Conservation (phyloP, 2,329 filamentous ascomycete species). For the Fusarium transvaalense region DNA sequence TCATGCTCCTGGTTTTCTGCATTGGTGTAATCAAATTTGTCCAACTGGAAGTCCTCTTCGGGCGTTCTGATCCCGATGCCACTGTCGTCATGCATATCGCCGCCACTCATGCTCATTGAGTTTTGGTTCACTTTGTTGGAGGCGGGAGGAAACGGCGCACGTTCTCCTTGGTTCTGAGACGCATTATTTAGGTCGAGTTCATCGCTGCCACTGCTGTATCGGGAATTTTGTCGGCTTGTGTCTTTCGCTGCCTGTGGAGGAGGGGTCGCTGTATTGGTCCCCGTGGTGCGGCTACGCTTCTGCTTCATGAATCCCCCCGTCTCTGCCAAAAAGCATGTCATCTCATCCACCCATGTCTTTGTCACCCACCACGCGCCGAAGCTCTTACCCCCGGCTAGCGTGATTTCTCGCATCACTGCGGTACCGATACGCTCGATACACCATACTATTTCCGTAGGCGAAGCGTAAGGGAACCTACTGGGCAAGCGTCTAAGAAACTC, state of each 20-base stretch:
- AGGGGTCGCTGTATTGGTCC: conserved; percentile 47
- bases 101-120: conserved; percentile 52
- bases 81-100: conserved; percentile 75
- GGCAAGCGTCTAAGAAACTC: conserved; percentile 78
- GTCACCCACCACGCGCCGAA: conserved; percentile 96
- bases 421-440: conserved; percentile 82
- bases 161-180: conserved; percentile 62
- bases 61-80: conserved; percentile 79
- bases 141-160: conserved; percentile 63
- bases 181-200: conserved; percentile 60
- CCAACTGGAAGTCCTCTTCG: conserved; percentile 72
- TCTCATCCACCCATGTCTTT: conserved; percentile 95
- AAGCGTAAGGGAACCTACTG: conserved; percentile 78
- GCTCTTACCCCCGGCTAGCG: conserved; percentile 80
- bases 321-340: conserved; percentile 89
- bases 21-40: conserved; percentile 66
- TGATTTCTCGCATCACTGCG: conserved; percentile 83
- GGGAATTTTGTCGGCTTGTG: conserved; percentile 51
- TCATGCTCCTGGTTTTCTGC: conserved; percentile 53
- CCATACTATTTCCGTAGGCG: conserved; percentile 78
- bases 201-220: conserved; percentile 61
- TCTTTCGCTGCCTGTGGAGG: conserved; percentile 55
- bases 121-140: conserved; percentile 59
- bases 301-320: conserved; percentile 87
- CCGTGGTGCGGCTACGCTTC: conserved; percentile 56